Base-by-base conservation (phyloP, 257 asterid species). In the Rhazya stricta region DNA sequence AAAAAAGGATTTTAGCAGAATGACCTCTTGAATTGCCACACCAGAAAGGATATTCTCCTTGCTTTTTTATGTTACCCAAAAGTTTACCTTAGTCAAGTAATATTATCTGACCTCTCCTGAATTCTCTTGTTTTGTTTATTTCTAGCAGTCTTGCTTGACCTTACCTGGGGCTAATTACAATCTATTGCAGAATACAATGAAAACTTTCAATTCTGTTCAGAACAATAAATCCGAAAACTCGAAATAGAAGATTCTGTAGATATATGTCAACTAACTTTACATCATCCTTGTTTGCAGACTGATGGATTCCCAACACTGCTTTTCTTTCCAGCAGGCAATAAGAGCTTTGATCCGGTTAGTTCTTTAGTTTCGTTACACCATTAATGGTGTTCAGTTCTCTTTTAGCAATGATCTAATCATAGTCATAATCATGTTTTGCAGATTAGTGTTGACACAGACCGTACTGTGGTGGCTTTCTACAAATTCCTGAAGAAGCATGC, bases 221-320 rank as follows among this genome's bases (percentile, higher is more conserved):
- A n/a, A 8, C 25, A 6, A 42, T 65, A 34, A 25, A 21, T 48
- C 19, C 32, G 10, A 30, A 29, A 51, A 46, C 16, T 7, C 46
- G 0, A 41, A 39, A 37, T 54, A 16, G 58, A 43, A 45, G 60
- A 15, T 43, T 70, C 1, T 27, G 8, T 66, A 21, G 12, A 9
- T 37, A 66, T 10, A 37, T 2, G n/a, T 54, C 34, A 57, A 45
- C n/a, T n/a, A n/a, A n/a, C n/a, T n/a, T n/a, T n/a, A n/a, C n/a
- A n/a, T 41, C 15, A 66, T 34, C 18, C 45, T 65, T 45, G 25
- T 27, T 72, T 82, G 85, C 92, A 91, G 99, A 50, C 92, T 53
- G 97, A 94, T 69, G 99, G 99, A 57, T 94, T 89, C 88, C 99
- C 99, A 5, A 94, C 99, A 0, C 84, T 94, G 66, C 96, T 94